A percentile compares a stretch with the other conserved stretches of the same genome.
phyloP scores from a whole-genome alignment of 192 early-diverging fungal genomes.

The Podila verticillata region DNA sequence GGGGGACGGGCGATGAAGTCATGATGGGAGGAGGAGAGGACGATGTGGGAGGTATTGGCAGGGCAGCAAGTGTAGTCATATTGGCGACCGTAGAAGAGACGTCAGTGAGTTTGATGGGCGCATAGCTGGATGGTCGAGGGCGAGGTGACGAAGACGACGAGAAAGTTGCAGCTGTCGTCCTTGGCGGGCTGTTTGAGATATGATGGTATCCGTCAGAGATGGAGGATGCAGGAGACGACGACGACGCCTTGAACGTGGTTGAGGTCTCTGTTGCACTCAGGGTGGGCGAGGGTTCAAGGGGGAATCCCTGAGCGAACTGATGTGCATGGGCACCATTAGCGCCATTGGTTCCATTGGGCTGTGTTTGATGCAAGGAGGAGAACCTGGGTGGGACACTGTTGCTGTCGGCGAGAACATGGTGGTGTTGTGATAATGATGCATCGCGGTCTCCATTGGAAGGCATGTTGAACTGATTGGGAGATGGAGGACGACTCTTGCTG shows the following conservation, averaged over 20 bases:
- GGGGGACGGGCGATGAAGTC: neutral
- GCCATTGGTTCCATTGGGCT: neutral
- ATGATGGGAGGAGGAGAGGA: neutral
- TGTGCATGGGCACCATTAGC: neutral
- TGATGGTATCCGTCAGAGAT: constrained; percentile 11
- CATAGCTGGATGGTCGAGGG: constrained; percentile 46
- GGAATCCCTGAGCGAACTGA: constrained; percentile 8
- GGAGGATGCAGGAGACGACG: constrained; percentile 37
- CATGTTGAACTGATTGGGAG: neutral
- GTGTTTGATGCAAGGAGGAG: neutral
- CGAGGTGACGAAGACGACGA: constrained; percentile 5
- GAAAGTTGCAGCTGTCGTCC: constrained; percentile 6
- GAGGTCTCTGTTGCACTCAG: constrained; percentile 33
- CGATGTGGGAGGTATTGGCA: constrained; percentile 37
- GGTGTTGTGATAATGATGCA: neutral
- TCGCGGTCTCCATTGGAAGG: too few species aligned
- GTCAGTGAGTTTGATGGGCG: constrained; percentile 37
- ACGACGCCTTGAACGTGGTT: constrained; percentile 6
- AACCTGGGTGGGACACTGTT: neutral
- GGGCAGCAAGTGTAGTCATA: constrained; percentile 30
- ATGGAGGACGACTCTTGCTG: neutral
- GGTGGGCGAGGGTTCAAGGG: constrained; percentile 27
- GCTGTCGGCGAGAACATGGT: constrained; percentile 1
- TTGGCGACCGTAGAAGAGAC: constrained; percentile 40
- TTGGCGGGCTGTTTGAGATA: constrained; percentile 18